Evolutionary conservation across 2,329 filamentous ascomycete genomes (phyloP).

Genomic region (Cucurbitaria berberidis): DNA sequence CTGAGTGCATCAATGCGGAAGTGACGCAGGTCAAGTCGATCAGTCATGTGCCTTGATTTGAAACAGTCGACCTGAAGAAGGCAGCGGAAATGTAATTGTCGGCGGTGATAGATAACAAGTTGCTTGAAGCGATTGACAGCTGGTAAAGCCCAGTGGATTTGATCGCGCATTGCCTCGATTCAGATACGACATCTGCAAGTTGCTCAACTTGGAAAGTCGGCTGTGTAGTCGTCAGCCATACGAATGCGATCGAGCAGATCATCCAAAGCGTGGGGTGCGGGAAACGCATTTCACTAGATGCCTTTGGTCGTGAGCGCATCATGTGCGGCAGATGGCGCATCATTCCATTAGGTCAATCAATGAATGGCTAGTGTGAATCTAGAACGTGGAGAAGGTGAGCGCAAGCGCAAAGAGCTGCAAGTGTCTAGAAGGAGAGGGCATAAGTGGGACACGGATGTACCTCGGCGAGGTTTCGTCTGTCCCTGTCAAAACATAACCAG

Average conservation of each 20-base stretch:
- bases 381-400: slow-evolving; percentile 10
- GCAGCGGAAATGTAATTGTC: neutral
- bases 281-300: neutral
- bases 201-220: neutral
- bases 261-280: neutral
- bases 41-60: slow-evolving; percentile 14
- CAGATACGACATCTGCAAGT: neutral
- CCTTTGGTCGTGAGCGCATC: neutral
- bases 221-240: neutral
- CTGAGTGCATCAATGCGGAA: slow-evolving; percentile 19
- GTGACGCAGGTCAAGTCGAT: slow-evolving; percentile 12
- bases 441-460: slow-evolving; percentile 17
- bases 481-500: slow-evolving; percentile 7
- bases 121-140: neutral
- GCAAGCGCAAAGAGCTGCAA: slow-evolving; percentile 18
- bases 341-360: neutral
- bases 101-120: neutral
- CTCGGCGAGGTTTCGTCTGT: slow-evolving; percentile 22
- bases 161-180: neutral
- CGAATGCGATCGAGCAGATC: neutral
- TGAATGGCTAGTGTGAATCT: slow-evolving; percentile 6
- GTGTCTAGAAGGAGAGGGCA: slow-evolving; percentile 13
- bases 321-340: neutral
- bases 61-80: slow-evolving; percentile 13
- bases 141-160: neutral